Base-by-base conservation (phyloP, 306 rosid genomes). In the Fragaria vesca region DNA sequence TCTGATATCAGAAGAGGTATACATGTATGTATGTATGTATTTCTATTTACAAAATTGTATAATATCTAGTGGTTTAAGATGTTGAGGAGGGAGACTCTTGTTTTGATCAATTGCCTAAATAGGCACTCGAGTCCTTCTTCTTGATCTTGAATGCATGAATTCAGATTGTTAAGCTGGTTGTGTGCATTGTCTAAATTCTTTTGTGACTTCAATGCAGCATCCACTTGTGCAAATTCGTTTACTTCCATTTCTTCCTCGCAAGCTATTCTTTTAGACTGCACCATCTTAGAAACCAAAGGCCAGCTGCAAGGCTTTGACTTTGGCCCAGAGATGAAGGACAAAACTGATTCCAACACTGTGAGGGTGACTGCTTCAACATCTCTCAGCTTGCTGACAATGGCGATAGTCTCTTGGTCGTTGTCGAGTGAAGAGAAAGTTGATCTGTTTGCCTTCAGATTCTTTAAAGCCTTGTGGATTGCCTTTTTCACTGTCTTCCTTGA, bases 51-150 rank as follows among this genome's bases (percentile, higher is more conserved):
- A 18, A 52, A 52, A 4, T 52, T 6, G 21, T 20, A 2, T 42
- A 42, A 12, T 20, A 45, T 43, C 55, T 77, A 77, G 74, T 80
- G 32, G 84, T 36, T 76, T 75, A 66, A 67, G 55, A 84, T 76
- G 48, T 84, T 84, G 80, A 84, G 85, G 28, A 84, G 32, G 42
- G 80, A 80, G 8, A 77, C 87, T 77, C 85, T 84, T 13, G 73
- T 73, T 77, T 81, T 80, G 24, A 80, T 77, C 12, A 84, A 42
- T 26, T 54, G 79, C 77, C 87, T 67, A 36, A 67, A 28, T 28
- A 28, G 30, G 30, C 30, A 28, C 30, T 28, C 30, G 30, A 28
- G 30, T 28, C 30, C 30, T 45, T 50, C 81, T 73, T 84, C 82
- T 8, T 73, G 54, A 20, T 76, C 82, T 76, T 73, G 74, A 74